These are phyloP conservation scores for Schoenoplectus tabernaemontani DNA, from an alignment of 202 grass and related monocot genomes.

Conservation along the genomic window DNA sequence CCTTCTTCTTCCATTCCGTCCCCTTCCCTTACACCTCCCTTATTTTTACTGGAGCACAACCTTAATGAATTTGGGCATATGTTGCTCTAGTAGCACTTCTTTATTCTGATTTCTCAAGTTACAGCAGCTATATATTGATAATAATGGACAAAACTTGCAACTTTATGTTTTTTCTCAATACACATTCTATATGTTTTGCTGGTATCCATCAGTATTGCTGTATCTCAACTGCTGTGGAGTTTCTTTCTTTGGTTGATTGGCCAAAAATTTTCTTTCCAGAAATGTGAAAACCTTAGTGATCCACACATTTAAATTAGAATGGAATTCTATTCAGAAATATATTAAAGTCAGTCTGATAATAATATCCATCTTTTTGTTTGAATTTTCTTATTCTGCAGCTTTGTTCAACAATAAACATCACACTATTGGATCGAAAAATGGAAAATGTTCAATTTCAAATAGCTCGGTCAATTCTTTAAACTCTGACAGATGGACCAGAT, in stretches of 20 bases:
- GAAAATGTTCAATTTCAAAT: conserved; percentile 9
- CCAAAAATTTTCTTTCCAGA: neutral
- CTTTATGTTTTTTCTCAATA: neutral
- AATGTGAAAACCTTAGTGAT: too few species aligned
- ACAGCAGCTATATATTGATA: neutral
- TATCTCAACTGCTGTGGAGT: neutral
- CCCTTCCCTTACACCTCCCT: too few species aligned
- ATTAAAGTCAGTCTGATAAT: too few species aligned
- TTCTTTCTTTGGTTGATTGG: neutral
- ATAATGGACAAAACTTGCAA: neutral
- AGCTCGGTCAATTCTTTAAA: conserved; percentile 13
- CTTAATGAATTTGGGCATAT: neutral
- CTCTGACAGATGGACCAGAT: conserved; percentile 32
- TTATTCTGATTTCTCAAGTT: neutral
- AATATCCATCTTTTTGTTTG: neutral
- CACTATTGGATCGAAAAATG: conserved; percentile 6
- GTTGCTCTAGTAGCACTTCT: neutral
- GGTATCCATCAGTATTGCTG: neutral
- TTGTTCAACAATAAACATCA: neutral
- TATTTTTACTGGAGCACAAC: too few species aligned
- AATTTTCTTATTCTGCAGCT: conserved; percentile 23
- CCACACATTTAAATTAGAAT: too few species aligned
- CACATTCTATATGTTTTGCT: neutral
- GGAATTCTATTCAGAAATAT: too few species aligned
- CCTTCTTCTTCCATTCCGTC: too few species aligned